phyloP scores from a whole-genome alignment of 1,139 yeast species.

The Geotrichum aggregatum region DNA sequence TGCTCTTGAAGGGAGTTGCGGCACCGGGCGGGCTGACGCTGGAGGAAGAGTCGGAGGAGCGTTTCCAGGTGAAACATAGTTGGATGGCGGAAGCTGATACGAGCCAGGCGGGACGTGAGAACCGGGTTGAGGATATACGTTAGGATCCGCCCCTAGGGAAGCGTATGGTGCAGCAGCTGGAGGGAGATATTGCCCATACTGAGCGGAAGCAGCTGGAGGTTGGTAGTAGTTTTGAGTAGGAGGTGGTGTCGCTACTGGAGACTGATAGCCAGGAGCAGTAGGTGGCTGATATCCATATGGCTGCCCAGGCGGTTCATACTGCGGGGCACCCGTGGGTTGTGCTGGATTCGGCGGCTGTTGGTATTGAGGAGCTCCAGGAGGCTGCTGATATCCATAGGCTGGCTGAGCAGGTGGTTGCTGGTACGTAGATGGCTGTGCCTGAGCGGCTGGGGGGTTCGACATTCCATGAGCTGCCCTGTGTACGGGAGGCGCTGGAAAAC shows the following conservation, averaged over 20 bases:
- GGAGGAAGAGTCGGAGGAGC: conserved; percentile 8
- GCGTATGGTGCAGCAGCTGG: conserved; percentile 1
- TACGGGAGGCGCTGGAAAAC: conserved; percentile 56
- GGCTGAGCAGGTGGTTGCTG: conserved; percentile 5
- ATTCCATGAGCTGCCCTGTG: conserved; percentile 37
- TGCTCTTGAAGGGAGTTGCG: conserved; percentile 14
- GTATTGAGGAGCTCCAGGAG: conserved; percentile 8
- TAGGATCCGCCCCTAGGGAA: conserved; percentile 1
- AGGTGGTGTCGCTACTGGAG: background rate
- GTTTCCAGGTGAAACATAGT: conserved; percentile 11
- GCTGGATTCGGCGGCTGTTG: conserved; percentile 5
- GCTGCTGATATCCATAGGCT: conserved; percentile 9
- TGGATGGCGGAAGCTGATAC: conserved; percentile 10
- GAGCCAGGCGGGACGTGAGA: background rate
- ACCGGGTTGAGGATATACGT: background rate
- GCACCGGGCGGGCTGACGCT: conserved; percentile 8
- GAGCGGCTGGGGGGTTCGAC: conserved; percentile 23
- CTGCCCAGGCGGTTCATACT: background rate
- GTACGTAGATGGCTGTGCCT: conserved; percentile 13
- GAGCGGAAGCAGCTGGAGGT: background rate
- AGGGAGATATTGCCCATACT: conserved; percentile 12
- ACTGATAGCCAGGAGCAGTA: background rate
- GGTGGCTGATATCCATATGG: no score
- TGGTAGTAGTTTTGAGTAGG: background rate
- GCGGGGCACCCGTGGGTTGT: background rate